These are phyloP conservation scores for Calocera viscosa DNA, from an alignment of 768 basidiomycete genomes.

Conservation along the genomic window DNA sequence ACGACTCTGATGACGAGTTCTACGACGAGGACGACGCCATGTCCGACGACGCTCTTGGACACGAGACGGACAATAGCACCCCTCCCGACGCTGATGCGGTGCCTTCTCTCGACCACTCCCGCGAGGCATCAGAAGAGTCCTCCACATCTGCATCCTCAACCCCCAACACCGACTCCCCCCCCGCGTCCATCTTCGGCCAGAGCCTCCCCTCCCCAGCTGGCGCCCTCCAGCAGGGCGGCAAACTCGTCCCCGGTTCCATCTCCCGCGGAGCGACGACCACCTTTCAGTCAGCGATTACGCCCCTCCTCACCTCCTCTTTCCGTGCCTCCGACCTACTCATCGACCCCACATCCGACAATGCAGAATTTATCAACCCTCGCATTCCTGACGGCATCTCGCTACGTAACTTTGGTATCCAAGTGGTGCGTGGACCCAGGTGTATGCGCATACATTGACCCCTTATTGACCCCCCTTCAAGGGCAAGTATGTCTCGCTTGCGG, in stretches of 20 bases:
- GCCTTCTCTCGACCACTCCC: conserved; percentile 15
- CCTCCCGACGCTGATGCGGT: conserved; percentile 24
- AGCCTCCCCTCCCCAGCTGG: conserved; percentile 12
- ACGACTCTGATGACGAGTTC: conserved; percentile 20
- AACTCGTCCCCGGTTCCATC: conserved; percentile 15
- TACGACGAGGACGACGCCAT: conserved; percentile 50
- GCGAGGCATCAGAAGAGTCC: conserved; percentile 20
- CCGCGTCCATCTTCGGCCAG: conserved; percentile 13
- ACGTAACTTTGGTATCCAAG: conserved; percentile 81
- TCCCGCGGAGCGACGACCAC: conserved; percentile 11
- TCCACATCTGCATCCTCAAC: conserved; percentile 19
- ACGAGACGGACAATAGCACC: conserved; percentile 28
- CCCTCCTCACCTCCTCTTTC: conserved; percentile 25
- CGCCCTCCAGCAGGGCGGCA: conserved; percentile 6
- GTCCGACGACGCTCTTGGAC: conserved; percentile 14
- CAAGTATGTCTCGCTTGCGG: conserved; percentile 77
- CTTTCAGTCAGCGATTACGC: conserved; percentile 4
- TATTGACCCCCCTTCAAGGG: conserved; percentile 34
- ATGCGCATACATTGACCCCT: conserved; percentile 13
- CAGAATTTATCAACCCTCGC: conserved; percentile 55
- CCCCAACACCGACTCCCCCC: conserved; percentile 16
- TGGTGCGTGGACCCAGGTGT: conserved; percentile 41
- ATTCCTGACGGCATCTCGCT: conserved; percentile 52
- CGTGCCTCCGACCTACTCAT: conserved; percentile 29
- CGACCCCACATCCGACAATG: conserved; percentile 26